Evolutionary conservation across 2,329 filamentous ascomycete genomes (phyloP), one percentile per base, ranked within the genome.

Genomic region (Xylariales sp.): DNA sequence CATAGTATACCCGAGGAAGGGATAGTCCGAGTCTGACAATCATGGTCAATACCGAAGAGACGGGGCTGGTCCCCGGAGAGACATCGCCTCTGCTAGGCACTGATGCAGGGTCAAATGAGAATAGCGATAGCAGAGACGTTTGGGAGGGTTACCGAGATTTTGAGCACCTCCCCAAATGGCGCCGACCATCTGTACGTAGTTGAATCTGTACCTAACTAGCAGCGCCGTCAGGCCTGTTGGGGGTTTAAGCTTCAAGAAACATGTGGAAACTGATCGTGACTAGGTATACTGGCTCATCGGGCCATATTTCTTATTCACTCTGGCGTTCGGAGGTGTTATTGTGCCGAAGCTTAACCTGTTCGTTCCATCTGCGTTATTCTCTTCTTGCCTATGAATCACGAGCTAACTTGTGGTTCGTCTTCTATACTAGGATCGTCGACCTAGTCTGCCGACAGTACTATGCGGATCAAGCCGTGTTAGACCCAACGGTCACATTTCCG

Each of bases 391-490:
- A n/a, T n/a, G n/a, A n/a, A n/a, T n/a, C n/a, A n/a, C n/a, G 14
- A 27, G 13, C 12, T 16, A 29, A 38, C 13, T 38, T 13, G 15
- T 19, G 25, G 18, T 14, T n/a, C n/a, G 27, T 15, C 29, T 16
- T 16, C 44, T 35, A 44, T 14, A 40, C 40, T 48, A 78, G 77
- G 18, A 88, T 95, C 45, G 72, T 95, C 44, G 76, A 83, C 41
- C 72, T 98, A 19, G 78, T 97, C 37, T 98, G 93, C 61, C 78
- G 81, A 45, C 75, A 85, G 43, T 94, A 95, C 61, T 84, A 93
- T 48, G 74, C 81, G 17, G 84, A 94, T 50, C 67, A 76, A 57
- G 69, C 76, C 6, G 56, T 71, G 4, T 48, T 62, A 7, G 72
- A 87, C 45, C 81, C 83, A 1, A 66, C 62, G 18, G 78, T 79